Conservation (phyloP, 2,329 filamentous ascomycete species). For the Apiospora kogelbergensis region DNA sequence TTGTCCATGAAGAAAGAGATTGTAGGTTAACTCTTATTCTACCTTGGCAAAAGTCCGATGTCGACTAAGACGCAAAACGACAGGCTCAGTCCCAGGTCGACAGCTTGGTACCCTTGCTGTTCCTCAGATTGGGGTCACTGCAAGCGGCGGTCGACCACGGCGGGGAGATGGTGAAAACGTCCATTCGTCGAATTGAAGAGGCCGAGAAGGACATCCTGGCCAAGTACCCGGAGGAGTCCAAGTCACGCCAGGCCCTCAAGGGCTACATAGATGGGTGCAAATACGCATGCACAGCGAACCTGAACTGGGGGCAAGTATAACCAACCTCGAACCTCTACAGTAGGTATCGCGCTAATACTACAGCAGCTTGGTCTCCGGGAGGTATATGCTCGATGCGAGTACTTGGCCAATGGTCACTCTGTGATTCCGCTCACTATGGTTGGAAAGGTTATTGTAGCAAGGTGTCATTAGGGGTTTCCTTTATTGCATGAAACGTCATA, state of each 20-base stretch:
- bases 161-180: not conserved
- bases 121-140: slow-evolving; percentile 15
- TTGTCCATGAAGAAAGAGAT: slow-evolving; percentile 22
- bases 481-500: too few species aligned
- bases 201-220: too few species aligned
- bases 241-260: slow-evolving; percentile 13
- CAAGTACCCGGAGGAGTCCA: not conserved
- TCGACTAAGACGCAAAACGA: too few species aligned
- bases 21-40: slow-evolving; percentile 17
- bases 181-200: too few species aligned
- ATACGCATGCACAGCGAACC: slow-evolving; percentile 17
- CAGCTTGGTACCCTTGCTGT: slow-evolving; percentile 17
- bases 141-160: slow-evolving; percentile 17
- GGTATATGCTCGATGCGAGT: too few species aligned
- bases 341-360: too few species aligned
- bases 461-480: too few species aligned
- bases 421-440: too few species aligned
- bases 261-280: slow-evolving; percentile 17
- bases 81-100: slow-evolving; percentile 18
- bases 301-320: slow-evolving; percentile 18
- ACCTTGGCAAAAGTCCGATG: not conserved
- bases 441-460: too few species aligned
- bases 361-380: too few species aligned
- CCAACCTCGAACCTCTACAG: too few species aligned
- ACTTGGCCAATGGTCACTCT: too few species aligned